phyloP scores from a whole-genome alignment of 2,329 filamentous ascomycete genomes.

The Neoascochyta sp. region DNA sequence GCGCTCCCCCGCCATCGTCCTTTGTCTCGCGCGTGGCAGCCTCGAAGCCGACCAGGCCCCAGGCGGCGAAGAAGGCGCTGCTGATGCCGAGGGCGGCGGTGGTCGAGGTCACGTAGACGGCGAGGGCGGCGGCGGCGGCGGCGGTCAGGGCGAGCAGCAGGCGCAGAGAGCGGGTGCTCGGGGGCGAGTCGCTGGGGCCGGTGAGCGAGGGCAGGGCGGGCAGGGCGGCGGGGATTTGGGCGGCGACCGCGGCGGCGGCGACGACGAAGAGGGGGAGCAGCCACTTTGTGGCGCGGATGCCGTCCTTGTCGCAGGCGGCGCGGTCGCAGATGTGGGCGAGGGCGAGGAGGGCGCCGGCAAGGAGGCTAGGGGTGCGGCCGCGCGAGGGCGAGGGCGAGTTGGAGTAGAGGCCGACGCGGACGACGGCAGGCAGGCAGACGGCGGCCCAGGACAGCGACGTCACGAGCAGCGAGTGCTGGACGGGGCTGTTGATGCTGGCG shows the following conservation, averaged over 20 bases:
- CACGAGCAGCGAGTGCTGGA: conserved; percentile 43
- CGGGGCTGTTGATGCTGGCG: conserved; percentile 33
- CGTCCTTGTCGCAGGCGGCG: conserved; percentile 42
- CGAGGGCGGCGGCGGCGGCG: conserved; percentile 37
- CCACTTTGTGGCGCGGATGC: conserved; percentile 46
- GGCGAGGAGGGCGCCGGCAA: conserved; percentile 42
- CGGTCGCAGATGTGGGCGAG: conserved; percentile 45
- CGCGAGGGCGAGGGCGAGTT: conserved; percentile 21
- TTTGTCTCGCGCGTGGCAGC: conserved; percentile 24
- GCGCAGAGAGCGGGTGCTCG: conserved; percentile 19
- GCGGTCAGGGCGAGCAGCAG: conserved; percentile 35
- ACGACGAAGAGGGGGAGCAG: conserved; percentile 34
- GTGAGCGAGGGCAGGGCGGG: conserved; percentile 22
- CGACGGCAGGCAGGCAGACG: conserved; percentile 36
- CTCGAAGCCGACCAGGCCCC: conserved; percentile 43
- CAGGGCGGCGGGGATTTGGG: conserved; percentile 22
- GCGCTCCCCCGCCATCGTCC: conserved; percentile 23
- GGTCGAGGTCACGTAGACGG: conserved; percentile 31
- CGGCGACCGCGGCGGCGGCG: conserved; percentile 30
- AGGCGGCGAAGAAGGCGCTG: conserved; percentile 40
- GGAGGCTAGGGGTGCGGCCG: conserved; percentile 35
- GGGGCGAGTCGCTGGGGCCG: conserved; percentile 12
- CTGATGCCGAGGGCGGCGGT: conserved; percentile 42
- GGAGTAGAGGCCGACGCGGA: conserved; percentile 33
- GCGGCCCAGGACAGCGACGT: conserved; percentile 43